Percentiles rank a stretch among this genome's conserved stretches.
These are phyloP conservation scores for Malus hybrid DNA, from an alignment of 331 rosid species.

Conservation along the genomic window DNA sequence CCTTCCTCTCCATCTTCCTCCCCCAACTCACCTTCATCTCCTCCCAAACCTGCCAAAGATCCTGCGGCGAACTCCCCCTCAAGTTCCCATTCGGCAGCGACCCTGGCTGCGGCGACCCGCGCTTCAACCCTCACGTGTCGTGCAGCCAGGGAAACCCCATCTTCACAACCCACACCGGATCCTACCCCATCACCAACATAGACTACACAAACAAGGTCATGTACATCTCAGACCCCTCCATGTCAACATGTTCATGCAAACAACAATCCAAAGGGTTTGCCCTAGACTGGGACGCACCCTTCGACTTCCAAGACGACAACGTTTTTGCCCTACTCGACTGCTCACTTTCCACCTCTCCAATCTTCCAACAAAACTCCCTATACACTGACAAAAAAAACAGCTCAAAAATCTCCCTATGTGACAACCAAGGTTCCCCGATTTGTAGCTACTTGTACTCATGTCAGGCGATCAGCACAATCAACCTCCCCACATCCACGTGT, in stretches of 20 bases:
- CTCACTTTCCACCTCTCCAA: slow-evolving; percentile 48
- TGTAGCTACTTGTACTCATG: slow-evolving; percentile 70
- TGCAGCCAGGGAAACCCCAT: slow-evolving; percentile 51
- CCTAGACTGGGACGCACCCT: slow-evolving; percentile 71
- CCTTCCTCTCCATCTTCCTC: slow-evolving; percentile 15
- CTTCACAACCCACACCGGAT: slow-evolving; percentile 74
- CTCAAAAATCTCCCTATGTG: slow-evolving; percentile 48
- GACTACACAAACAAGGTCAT: slow-evolving; percentile 62
- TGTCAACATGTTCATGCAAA: slow-evolving; percentile 83
- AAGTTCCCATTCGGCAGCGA: slow-evolving; percentile 73
- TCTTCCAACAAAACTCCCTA: slow-evolving; percentile 22
- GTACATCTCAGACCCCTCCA: slow-evolving; percentile 77
- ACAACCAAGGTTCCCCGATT: slow-evolving; percentile 42
- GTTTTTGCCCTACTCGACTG: slow-evolving; percentile 71
- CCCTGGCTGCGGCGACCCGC: slow-evolving; percentile 75
- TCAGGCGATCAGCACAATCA: slow-evolving; percentile 50
- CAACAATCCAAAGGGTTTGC: slow-evolving; percentile 73
- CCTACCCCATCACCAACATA: slow-evolving; percentile 51
- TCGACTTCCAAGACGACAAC: slow-evolving; percentile 51
- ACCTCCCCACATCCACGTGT: slow-evolving; percentile 58
- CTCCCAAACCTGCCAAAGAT: slow-evolving; percentile 64
- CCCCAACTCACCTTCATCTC: slow-evolving; percentile 21
- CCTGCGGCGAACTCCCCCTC: slow-evolving; percentile 53
- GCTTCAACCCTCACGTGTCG: slow-evolving; percentile 52
- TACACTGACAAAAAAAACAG: slow-evolving; percentile 24